Percentiles rank a stretch among this genome's conserved stretches.
Evolutionary conservation across 306 rosid species (phyloP).

Genomic region (Vigna unguiculata): DNA sequence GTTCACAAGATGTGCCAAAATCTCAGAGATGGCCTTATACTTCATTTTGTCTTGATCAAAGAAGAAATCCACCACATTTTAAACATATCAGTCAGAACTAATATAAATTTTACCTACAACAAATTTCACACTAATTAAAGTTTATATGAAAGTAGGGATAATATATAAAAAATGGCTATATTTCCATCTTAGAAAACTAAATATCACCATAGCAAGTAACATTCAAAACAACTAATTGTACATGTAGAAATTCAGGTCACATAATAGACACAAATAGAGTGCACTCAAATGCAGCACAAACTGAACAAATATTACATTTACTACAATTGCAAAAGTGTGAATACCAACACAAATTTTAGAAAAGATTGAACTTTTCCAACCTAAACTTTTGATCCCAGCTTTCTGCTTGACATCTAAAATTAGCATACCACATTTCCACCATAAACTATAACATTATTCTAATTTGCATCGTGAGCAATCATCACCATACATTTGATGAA

Average conservation of each 20-base stretch:
- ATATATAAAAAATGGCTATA: neutral
- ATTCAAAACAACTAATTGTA: conserved; percentile 17
- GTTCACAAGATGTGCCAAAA: too few species aligned
- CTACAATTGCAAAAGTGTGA: neutral
- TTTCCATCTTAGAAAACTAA: neutral
- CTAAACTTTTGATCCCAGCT: neutral
- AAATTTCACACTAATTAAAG: neutral
- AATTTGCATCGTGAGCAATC: neutral
- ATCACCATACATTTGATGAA: neutral
- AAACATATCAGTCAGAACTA: too few species aligned
- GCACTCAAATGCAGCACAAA: conserved; percentile 14
- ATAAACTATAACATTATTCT: neutral
- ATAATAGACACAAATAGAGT: neutral
- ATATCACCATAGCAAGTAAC: neutral
- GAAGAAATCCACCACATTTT: too few species aligned
- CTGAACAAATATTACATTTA: neutral
- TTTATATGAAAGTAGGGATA: neutral
- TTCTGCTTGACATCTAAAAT: neutral
- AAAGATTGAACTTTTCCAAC: conserved; percentile 10
- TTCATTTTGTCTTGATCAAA: too few species aligned
- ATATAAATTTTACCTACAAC: too few species aligned
- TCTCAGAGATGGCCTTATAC: too few species aligned
- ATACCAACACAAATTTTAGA: neutral
- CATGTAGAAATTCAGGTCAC: neutral
- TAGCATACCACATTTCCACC: neutral